phyloP scores from a whole-genome alignment of 2,329 filamentous ascomycete species.

The Chaetoscypha palmicola region DNA sequence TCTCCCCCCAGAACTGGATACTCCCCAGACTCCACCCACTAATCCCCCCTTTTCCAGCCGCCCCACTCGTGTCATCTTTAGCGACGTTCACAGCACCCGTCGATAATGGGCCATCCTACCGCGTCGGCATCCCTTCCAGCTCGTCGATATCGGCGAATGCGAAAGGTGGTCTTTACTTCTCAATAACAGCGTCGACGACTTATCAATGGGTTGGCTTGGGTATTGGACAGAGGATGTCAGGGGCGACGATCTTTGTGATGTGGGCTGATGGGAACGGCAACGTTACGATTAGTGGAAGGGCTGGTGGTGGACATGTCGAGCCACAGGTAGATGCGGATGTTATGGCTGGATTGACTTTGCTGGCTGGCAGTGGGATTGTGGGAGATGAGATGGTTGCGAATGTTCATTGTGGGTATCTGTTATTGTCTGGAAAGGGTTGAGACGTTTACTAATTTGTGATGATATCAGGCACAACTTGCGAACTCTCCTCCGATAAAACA shows the following conservation, averaged over 20 bases:
- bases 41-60: not conserved
- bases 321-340: slow-evolving; percentile 39
- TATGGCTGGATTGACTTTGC: slow-evolving; percentile 35
- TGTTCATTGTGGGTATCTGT: slow-evolving; percentile 39
- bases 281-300: slow-evolving; percentile 49
- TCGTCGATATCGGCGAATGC: slow-evolving; percentile 40
- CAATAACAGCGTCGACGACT: slow-evolving; percentile 44
- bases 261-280: slow-evolving; percentile 45
- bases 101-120: slow-evolving; percentile 17
- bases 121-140: slow-evolving; percentile 21
- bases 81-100: slow-evolving; percentile 18
- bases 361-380: slow-evolving; percentile 43
- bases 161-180: slow-evolving; percentile 50
- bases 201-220: slow-evolving; percentile 52
- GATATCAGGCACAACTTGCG: slow-evolving; percentile 22
- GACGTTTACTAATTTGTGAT: not conserved
- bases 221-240: slow-evolving; percentile 47
- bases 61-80: slow-evolving; percentile 13
- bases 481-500: slow-evolving; percentile 12
- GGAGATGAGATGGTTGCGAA: slow-evolving; percentile 50
- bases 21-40: not conserved
- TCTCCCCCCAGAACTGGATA: not conserved
- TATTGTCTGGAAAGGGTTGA: not conserved
- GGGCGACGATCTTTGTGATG: slow-evolving; percentile 52
- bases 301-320: slow-evolving; percentile 37